A percentile compares a stretch with the other conserved stretches of the same genome.
Evolutionary conservation across 106 monocot species (phyloP).

Genomic region (Cymbidium sinense): DNA sequence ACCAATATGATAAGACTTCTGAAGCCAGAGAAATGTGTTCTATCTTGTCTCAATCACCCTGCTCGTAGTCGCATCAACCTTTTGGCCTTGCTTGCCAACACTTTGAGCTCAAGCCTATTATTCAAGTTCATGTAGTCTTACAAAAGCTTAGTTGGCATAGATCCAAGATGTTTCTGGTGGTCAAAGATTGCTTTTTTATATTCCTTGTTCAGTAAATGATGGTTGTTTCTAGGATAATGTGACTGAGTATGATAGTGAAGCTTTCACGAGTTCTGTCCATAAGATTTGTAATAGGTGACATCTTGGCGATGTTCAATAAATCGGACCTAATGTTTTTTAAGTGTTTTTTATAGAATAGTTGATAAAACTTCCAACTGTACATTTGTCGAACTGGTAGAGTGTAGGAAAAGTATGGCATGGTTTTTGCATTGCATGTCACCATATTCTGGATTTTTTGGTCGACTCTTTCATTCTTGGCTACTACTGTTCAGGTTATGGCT

Average conservation of each 20-base stretch:
- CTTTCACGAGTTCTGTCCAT: too few relatives aligned
- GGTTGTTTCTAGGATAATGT: not conserved
- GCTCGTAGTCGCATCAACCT: not conserved
- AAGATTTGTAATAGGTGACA: not conserved
- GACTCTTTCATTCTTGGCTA: not conserved
- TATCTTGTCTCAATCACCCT: not conserved
- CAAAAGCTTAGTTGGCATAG: not conserved
- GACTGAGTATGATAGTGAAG: too few relatives aligned
- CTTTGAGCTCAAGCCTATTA: not conserved
- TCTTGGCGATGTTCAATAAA: not conserved
- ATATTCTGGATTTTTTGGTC: not conserved
- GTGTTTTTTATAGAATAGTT: too few relatives aligned
- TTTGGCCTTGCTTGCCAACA: not conserved
- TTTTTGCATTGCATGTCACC: too few relatives aligned
- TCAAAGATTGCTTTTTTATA: not conserved
- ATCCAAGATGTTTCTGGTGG: not conserved
- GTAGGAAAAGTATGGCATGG: too few relatives aligned
- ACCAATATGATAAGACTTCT: not conserved
- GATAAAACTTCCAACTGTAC: too few relatives aligned
- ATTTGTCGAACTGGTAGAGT: too few relatives aligned
- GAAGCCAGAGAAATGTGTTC: not conserved
- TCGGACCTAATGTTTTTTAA: too few relatives aligned
- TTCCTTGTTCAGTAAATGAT: not conserved
- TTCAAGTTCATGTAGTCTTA: not conserved
- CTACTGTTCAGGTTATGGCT: not conserved